Base-by-base conservation (phyloP, 2,329 filamentous ascomycete species). In the Xylariaceae sp. region DNA sequence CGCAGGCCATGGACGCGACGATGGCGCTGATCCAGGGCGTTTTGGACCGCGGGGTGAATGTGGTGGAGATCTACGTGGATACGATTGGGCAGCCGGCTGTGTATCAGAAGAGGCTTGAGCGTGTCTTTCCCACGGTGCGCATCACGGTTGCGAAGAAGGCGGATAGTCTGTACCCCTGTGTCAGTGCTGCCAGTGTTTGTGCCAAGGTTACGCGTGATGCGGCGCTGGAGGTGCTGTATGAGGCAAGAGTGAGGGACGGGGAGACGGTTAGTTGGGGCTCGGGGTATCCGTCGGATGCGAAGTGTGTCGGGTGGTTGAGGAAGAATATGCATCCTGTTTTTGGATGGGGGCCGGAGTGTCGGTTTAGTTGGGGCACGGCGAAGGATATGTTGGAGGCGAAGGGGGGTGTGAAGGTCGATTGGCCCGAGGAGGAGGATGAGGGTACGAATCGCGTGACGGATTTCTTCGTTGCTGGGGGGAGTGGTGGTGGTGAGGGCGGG, bases 181-280 rank as follows among this genome's bases (percentile, higher is more conserved):
- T 97, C 56, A 95, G 90, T 68, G 94, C 93, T 37, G 93, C 94
- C 5, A 94, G 89, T 63, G 92, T 99, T 2, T 95, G 90, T 73
- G 94, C 94, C 56, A 99, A 99, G 75, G 94, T 99, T 35, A 97
- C 94, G 10, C 82, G 94, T 64, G 94, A 99, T 75, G 89, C 88
- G 1, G 92, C 92, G 4, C 80, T 97, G 23, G 92, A 97, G 69
- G 84, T 88, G 2, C 80, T 93, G 48, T 93, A 89, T 69, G 78
- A 82, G 58, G 75, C 77, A 4, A 80, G 85, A 61, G 73, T 72
- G 2, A 58, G 53, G 5, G 60, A 58, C 4, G 73, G 72, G 1
- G 77, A 80, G 13, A 79, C 77, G 30, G 76, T 78, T 74, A 76
- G 69, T 3, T 97, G 94, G 92, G 94, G 94, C 0, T 96, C 90